These are phyloP conservation scores for Phytopythium delawarense DNA, from an alignment of 352 stramenopile species.

Conservation along the genomic window DNA sequence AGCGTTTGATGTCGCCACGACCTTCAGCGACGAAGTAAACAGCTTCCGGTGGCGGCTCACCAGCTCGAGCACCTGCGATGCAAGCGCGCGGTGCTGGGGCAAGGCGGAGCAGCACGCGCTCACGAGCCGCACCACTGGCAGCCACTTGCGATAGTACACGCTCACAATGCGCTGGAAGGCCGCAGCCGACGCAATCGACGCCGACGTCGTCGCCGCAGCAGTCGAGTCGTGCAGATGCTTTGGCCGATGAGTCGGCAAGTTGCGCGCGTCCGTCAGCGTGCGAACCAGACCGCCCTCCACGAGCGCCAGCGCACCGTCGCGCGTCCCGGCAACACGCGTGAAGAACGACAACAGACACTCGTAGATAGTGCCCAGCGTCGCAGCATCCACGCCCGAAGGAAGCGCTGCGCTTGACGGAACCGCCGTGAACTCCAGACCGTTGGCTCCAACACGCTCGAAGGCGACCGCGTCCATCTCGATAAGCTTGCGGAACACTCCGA, in stretches of 20 bases:
- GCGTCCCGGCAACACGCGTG: constrained; percentile 46
- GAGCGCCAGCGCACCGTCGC: constrained; percentile 60
- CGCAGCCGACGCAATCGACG: constrained; percentile 27
- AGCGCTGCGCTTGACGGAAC: constrained; percentile 39
- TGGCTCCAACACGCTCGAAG: constrained; percentile 33
- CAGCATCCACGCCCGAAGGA: constrained; percentile 42
- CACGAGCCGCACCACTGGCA: constrained; percentile 61
- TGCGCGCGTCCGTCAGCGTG: constrained; percentile 50
- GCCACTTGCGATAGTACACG: constrained; percentile 76
- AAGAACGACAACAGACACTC: constrained; percentile 84
- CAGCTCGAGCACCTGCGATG: constrained; percentile 50
- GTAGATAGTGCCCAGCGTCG: constrained; percentile 77
- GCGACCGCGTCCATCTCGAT: constrained; percentile 59
- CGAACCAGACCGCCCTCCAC: constrained; percentile 70
- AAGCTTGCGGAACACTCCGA: constrained; percentile 70
- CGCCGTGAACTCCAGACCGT: constrained; percentile 23
- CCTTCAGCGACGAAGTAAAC: constrained; percentile 61
- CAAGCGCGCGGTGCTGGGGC: constrained; percentile 64
- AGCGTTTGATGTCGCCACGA: constrained; percentile 16
- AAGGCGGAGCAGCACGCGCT: constrained; percentile 55
- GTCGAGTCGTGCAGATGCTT: constrained; percentile 42
- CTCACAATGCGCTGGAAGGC: constrained; percentile 56
- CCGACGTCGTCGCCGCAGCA: constrained; percentile 22
- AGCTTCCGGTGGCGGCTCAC: constrained; percentile 70
- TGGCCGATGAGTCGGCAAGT: constrained; percentile 65